Evolutionary conservation across 2,329 filamentous ascomycete genomes (phyloP), one percentile per base, ranked within the genome.

Genomic region (Talaromyces piceae): DNA sequence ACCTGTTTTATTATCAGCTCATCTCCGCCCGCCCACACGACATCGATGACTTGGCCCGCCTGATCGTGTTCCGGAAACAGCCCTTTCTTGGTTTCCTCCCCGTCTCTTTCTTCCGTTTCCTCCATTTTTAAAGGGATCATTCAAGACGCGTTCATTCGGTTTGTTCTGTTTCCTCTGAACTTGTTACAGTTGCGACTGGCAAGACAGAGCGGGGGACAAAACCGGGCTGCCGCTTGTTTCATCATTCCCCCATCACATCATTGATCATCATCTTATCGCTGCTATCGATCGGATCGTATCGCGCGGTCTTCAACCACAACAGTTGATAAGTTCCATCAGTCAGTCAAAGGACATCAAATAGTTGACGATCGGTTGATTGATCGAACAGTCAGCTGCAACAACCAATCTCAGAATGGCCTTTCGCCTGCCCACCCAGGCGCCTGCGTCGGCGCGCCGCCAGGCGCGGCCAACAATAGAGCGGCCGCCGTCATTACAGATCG

Each of bases 401-500:
- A 28, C 16, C 23, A 41, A 11, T 9, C 31, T 9, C 18, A 27
- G 18, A 20, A 71, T 71, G 68, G 68, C 68, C 23, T 67, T 71
- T 51, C 67, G 67, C 47, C 56, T 65, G 33, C 68, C 68, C 54
- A 61, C 65, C 6, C 68, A 70, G 51, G 63, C 59, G 33, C 61
- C 66, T 45, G 23, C 45, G 44, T 37, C 33, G 6, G 9, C 39
- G 39, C 51, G 51, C n/a, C 66, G 63, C 50, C 63, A 63, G 52
- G 63, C 62, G 20, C 65, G 68, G 46, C 60, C 66, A 5, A 53
- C 58, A 16, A 53, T 64, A 2, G 63, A 59, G 47, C 59, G 56
- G n/a, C 59, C n/a, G n/a, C n/a, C 62, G 20, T 41, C 55, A 2
- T 57, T 67, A 22, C 60, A 67, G 31, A 56, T 61, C 31, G 57